Evolutionary conservation across 192 early-diverging fungal genomes (phyloP).

Genomic region (Phycomyces blakesleeanus): DNA sequence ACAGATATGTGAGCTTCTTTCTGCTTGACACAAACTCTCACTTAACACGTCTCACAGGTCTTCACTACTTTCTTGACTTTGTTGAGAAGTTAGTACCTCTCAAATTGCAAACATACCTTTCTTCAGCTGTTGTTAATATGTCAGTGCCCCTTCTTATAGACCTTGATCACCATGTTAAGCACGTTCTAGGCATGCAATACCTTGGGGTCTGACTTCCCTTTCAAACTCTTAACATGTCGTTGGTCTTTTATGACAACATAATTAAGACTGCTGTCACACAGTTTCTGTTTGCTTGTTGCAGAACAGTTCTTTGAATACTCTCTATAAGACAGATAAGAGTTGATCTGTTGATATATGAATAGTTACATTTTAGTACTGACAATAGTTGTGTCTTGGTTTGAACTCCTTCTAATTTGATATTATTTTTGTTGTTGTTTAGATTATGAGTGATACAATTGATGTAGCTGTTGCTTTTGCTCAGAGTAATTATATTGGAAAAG

Average conservation of each 20-base stretch:
- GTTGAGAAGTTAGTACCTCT: not conserved
- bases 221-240: not conserved
- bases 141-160: conserved; percentile 16
- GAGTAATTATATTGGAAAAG: no score
- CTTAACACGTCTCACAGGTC: conserved; percentile 14
- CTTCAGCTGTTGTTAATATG: no score
- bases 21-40: not conserved
- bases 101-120: no score
- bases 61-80: not conserved
- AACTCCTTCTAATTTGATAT: no score
- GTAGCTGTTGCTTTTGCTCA: no score
- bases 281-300: not conserved
- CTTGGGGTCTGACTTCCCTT: not conserved
- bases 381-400: not conserved
- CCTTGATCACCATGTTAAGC: not conserved
- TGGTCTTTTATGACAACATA: not conserved
- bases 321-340: not conserved
- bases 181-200: conserved; percentile 13
- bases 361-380: no score
- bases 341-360: not conserved
- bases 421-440: no score
- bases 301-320: not conserved
- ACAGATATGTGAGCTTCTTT: not conserved
- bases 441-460: no score
- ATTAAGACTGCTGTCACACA: not conserved